Conservation (phyloP, 1,284 basidiomycete species). For the Rhizoctonia solani region DNA sequence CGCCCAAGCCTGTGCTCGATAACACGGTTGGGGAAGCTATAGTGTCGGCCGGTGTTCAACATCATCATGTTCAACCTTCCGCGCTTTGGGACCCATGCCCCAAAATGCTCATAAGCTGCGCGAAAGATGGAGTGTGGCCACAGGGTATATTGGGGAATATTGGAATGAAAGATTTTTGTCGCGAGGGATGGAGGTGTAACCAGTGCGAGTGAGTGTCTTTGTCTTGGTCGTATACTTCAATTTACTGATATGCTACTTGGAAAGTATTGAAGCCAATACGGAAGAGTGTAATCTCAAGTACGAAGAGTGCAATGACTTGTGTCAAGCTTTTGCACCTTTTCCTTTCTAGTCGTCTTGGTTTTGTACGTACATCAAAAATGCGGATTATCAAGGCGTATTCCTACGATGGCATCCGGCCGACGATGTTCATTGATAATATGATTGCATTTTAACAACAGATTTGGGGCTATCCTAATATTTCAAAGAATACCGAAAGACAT, state of each 20-base stretch:
- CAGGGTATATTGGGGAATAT: slow-evolving; percentile 13
- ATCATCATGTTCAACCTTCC: background rate
- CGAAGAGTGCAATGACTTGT: slow-evolving; percentile 5
- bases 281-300: slow-evolving; percentile 16
- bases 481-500: too few species aligned
- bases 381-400: too few species aligned
- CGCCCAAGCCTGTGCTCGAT: background rate
- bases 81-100: background rate
- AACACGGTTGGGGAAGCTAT: background rate
- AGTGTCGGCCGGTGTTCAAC: too few species aligned
- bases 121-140: slow-evolving; percentile 13
- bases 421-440: too few species aligned
- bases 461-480: too few species aligned
- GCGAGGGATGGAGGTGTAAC: slow-evolving; percentile 5
- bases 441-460: too few species aligned
- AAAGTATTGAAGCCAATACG: slow-evolving; percentile 20
- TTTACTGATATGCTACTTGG: background rate
- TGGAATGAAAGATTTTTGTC: slow-evolving; percentile 18
- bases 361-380: background rate
- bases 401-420: too few species aligned
- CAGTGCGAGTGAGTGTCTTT: slow-evolving; percentile 29
- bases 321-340: slow-evolving; percentile 22
- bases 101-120: slow-evolving; percentile 1
- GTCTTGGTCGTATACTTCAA: background rate
- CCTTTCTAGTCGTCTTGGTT: background rate